Conservation (phyloP, 345 rosid genomes). For the Citrus glauca region DNA sequence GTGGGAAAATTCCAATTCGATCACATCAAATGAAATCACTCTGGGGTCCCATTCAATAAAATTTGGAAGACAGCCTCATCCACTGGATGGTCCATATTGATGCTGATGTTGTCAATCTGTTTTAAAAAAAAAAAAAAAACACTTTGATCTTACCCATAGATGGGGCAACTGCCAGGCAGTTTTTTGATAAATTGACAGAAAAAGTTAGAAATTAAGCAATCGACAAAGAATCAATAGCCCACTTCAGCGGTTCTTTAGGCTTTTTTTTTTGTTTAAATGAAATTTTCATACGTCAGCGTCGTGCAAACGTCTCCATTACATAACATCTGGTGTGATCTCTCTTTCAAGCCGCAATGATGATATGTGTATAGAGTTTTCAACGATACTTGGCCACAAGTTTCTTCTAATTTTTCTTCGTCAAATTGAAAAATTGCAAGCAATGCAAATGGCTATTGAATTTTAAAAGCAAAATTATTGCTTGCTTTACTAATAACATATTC, state of each 20-base stretch:
- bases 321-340: not conserved
- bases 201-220: not conserved
- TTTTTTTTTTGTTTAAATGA: no score
- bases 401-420: not conserved
- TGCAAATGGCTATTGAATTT: no score
- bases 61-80: constrained; percentile 5
- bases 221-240: no score
- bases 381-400: not conserved
- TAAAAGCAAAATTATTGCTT: not conserved
- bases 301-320: not conserved
- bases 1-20: not conserved
- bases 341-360: not conserved
- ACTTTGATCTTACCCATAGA: not conserved
- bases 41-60: constrained; percentile 5
- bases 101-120: not conserved
- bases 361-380: not conserved
- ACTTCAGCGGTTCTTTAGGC: not conserved
- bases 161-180: not conserved
- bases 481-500: not conserved
- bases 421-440: not conserved
- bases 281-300: not conserved
- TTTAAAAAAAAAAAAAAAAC: not conserved
- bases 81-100: not conserved
- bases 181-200: not conserved
- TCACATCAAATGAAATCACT: not conserved